Conservation (phyloP, 2,329 filamentous ascomycete species). For the Fragosphaeria purpurea region DNA sequence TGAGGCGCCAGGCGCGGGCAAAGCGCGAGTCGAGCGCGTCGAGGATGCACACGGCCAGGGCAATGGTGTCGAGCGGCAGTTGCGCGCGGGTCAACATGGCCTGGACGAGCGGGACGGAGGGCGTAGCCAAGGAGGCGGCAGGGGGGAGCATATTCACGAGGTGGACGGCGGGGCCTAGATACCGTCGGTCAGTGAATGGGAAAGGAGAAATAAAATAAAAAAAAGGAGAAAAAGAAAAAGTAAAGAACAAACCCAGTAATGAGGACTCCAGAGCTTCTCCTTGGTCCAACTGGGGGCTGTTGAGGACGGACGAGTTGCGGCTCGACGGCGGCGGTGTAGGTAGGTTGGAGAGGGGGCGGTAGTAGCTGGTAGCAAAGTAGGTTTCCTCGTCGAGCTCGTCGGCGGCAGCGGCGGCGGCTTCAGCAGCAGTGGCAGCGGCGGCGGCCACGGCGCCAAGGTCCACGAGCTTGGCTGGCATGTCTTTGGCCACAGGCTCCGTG, state of each 20-base stretch:
- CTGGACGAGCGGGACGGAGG: slow-evolving; percentile 51
- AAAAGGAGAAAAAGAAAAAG: not conserved
- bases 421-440: slow-evolving; percentile 24
- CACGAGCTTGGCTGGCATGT: not conserved
- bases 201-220: not conserved
- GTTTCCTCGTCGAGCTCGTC: slow-evolving; percentile 40
- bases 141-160: slow-evolving; percentile 57
- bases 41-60: slow-evolving; percentile 56
- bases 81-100: slow-evolving; percentile 47
- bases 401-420: slow-evolving; percentile 23
- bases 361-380: slow-evolving; percentile 45
- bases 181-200: not conserved
- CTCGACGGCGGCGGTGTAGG: slow-evolving; percentile 55
- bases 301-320: slow-evolving; percentile 31
- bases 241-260: slow-evolving; percentile 24
- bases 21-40: slow-evolving; percentile 55
- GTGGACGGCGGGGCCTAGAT: slow-evolving; percentile 52
- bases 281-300: slow-evolving; percentile 26
- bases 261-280: slow-evolving; percentile 7
- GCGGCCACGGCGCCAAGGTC: slow-evolving; percentile 4
- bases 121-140: slow-evolving; percentile 47
- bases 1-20: slow-evolving; percentile 50
- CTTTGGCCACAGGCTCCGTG: no score
- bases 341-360: slow-evolving; percentile 57
- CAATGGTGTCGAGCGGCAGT: slow-evolving; percentile 51